Evolutionary conservation across 164 flowering plant species (phyloP).

Genomic region (Vitis amurensis): DNA sequence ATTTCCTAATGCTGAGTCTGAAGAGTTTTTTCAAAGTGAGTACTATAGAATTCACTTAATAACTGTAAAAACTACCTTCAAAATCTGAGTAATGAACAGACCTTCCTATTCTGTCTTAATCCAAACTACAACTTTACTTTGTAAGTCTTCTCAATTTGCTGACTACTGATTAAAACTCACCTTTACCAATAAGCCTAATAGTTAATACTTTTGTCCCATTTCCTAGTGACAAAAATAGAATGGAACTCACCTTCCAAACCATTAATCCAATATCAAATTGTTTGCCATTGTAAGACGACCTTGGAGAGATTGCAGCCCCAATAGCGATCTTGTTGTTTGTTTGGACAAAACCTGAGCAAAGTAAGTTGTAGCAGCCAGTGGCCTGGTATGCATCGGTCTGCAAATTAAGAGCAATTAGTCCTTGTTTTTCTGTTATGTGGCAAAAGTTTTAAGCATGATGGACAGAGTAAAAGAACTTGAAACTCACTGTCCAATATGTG

Average conservation of each 20-base stretch:
- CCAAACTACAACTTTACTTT: too few relatives aligned
- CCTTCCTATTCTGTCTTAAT: background rate
- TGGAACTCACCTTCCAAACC: conserved; percentile 81
- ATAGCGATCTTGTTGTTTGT: conserved; percentile 85
- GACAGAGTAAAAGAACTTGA: background rate
- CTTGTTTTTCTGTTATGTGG: background rate
- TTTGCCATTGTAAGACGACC: conserved; percentile 54
- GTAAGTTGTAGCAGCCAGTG: conserved; percentile 95
- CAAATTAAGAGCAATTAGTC: conserved; percentile 3
- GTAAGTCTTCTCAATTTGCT: background rate
- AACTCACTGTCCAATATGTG: conserved; percentile 98
- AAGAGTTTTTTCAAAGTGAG: background rate
- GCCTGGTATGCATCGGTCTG: conserved; percentile 98
- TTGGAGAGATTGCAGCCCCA: conserved; percentile 93
- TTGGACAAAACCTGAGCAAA: conserved; percentile 94
- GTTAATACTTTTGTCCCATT: too few relatives aligned
- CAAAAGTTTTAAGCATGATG: background rate
- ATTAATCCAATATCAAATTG: conserved; percentile 87
- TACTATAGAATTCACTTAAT: too few relatives aligned
- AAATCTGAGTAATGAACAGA: background rate
- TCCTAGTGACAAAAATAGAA: too few relatives aligned
- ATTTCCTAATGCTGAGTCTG: background rate
- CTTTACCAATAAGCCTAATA: too few relatives aligned
- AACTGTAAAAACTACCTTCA: background rate
- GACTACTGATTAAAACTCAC: background rate